These are phyloP conservation scores for Bruguiera parviflora DNA, from an alignment of 345 rosid genomes.

Conservation along the genomic window DNA sequence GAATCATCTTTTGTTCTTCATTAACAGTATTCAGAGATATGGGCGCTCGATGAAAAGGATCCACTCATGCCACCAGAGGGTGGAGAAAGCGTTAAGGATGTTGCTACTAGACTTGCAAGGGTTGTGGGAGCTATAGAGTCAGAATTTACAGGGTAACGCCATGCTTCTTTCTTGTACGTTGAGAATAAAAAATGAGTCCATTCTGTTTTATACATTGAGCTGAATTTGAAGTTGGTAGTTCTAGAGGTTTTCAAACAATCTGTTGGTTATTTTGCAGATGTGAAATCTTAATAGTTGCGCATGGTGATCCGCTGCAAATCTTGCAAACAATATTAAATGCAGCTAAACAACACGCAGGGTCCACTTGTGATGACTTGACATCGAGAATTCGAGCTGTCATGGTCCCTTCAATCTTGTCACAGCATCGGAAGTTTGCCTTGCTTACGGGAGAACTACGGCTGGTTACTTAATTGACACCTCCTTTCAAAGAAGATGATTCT, in stretches of 20 bases:
- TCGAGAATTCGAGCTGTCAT: constrained; percentile 45
- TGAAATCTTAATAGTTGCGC: constrained; percentile 69
- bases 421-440: constrained; percentile 73
- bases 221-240: neutral
- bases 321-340: constrained; percentile 65
- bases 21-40: constrained; percentile 67
- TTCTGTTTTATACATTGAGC: too few relatives aligned
- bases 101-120: constrained; percentile 62
- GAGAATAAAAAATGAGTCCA: too few relatives aligned
- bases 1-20: constrained; percentile 5
- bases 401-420: constrained; percentile 57
- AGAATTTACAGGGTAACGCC: constrained; percentile 64
- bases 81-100: constrained; percentile 89
- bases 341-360: constrained; percentile 33
- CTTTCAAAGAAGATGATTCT: neutral
- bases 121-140: constrained; percentile 56
- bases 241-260: neutral
- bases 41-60: constrained; percentile 85
- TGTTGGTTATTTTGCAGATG: constrained; percentile 35
- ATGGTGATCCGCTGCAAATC: constrained; percentile 95
- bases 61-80: constrained; percentile 64
- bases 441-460: constrained; percentile 72
- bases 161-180: constrained; percentile 7
- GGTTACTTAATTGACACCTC: constrained; percentile 26
- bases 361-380: constrained; percentile 24